A percentile compares a stretch with the other conserved stretches of the same genome.
phyloP scores from a whole-genome alignment of 768 basidiomycete species.

The Lentinula sp. region DNA sequence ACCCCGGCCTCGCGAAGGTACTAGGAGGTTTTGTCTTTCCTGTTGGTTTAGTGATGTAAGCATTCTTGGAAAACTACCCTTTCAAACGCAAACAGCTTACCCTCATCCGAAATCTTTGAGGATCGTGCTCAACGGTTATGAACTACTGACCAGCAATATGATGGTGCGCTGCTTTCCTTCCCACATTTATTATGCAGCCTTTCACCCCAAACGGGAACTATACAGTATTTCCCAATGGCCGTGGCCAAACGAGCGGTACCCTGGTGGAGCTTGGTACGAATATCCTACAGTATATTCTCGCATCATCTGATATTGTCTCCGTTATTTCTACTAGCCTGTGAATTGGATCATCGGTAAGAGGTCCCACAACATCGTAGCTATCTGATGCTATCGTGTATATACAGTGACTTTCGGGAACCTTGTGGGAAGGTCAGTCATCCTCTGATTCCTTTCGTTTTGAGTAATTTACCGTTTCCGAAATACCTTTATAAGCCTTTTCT shows the following conservation, averaged over 20 bases:
- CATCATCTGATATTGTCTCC: neutral
- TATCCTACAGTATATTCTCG: neutral
- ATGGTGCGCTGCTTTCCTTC: slow-evolving; percentile 37
- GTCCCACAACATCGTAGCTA: neutral
- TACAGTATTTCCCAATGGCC: slow-evolving; percentile 66
- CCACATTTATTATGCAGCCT: neutral
- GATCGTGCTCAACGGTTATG: slow-evolving; percentile 68
- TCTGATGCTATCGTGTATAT: neutral
- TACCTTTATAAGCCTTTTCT: slow-evolving; percentile 45
- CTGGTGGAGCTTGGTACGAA: slow-evolving; percentile 50
- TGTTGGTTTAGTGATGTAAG: slow-evolving; percentile 71
- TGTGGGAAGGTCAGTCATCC: slow-evolving; percentile 26
- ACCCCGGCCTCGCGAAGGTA: slow-evolving; percentile 65
- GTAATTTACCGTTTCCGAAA: neutral
- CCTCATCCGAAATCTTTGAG: slow-evolving; percentile 24
- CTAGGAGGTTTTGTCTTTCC: slow-evolving; percentile 69
- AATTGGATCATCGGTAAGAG: slow-evolving; percentile 63
- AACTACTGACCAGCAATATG: slow-evolving; percentile 73
- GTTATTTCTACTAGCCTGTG: slow-evolving; percentile 22
- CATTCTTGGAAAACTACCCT: neutral
- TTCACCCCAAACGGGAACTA: neutral
- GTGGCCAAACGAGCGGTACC: slow-evolving; percentile 54
- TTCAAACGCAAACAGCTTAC: too few relatives aligned
- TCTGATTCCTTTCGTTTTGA: neutral
- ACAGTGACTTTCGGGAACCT: slow-evolving; percentile 63